Evolutionary conservation across 768 basidiomycete species (phyloP).

Genomic region (Trametes cinnabarina): DNA sequence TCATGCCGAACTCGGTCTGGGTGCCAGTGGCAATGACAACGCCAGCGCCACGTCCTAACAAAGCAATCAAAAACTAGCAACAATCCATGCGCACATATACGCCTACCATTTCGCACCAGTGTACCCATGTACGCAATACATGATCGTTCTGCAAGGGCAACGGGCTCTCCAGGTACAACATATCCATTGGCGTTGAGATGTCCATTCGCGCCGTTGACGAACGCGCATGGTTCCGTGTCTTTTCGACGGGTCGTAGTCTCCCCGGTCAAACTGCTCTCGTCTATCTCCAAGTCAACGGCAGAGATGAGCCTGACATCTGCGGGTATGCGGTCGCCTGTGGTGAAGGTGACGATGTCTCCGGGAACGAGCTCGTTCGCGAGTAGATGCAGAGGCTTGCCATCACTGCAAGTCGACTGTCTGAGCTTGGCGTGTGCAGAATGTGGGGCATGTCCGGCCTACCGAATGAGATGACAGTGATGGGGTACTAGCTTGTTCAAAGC

Average conservation of each 20-base stretch:
- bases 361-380: conserved; percentile 97
- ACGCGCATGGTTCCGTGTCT: conserved; percentile 51
- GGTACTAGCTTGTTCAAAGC: conserved; percentile 96
- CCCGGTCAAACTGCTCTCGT: conserved; percentile 93
- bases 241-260: conserved; percentile 85
- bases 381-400: conserved; percentile 69
- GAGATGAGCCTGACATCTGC: conserved; percentile 85
- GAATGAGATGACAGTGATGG: conserved; percentile 90
- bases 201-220: conserved; percentile 30
- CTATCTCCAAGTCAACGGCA: conserved; percentile 87
- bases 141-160: conserved; percentile 76
- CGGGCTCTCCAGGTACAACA: conserved; percentile 32
- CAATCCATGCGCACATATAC: conserved; percentile 3
- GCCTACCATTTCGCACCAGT: conserved; percentile 78
- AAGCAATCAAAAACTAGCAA: not conserved
- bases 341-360: conserved; percentile 86
- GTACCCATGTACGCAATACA: conserved; percentile 98
- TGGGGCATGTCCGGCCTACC: conserved; percentile 34
- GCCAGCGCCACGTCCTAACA: conserved; percentile 72
- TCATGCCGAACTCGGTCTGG: conserved; percentile 91
- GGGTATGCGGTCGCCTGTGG: conserved; percentile 90
- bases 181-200: conserved; percentile 19
- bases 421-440: not conserved
- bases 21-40: conserved; percentile 84
- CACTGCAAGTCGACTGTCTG: conserved; percentile 32